Conservation (phyloP, 169 alveolate species). For the Plasmodium gonderi region DNA sequence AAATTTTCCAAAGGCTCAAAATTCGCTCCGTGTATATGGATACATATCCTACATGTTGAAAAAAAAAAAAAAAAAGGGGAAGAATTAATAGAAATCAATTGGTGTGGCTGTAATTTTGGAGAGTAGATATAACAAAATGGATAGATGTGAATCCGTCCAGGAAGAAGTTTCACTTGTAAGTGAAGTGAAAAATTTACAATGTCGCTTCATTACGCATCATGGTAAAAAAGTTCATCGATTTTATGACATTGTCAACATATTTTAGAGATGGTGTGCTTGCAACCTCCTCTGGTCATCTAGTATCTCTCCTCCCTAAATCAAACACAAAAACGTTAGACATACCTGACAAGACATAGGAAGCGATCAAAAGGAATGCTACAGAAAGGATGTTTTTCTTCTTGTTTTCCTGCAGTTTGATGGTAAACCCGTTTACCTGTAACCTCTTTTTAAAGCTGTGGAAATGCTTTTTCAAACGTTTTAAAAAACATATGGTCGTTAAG, state of each 20-base stretch:
- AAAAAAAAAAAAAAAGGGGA: background rate
- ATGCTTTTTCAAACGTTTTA: conserved; percentile 31
- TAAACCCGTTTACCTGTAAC: conserved; percentile 21
- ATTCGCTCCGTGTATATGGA: conserved; percentile 50
- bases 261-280: no score
- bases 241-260: no score
- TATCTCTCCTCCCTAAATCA: no score
- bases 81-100: background rate
- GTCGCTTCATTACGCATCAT: no score
- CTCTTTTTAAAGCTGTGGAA: conserved; percentile 18
- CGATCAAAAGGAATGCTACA: conserved; percentile 29
- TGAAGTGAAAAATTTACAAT: no score
- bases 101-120: background rate
- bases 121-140: background rate
- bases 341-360: conserved; percentile 70
- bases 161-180: no score
- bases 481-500: conserved; percentile 19
- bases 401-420: conserved; percentile 14
- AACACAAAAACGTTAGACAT: no score
- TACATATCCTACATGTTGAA: conserved; percentile 17
- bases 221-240: no score
- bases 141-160: no score
- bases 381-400: conserved; percentile 54
- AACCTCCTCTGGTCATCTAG: no score
- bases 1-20: background rate